Conservation (phyloP, 257 asterid species). For the Cynanchum wilfordii region DNA sequence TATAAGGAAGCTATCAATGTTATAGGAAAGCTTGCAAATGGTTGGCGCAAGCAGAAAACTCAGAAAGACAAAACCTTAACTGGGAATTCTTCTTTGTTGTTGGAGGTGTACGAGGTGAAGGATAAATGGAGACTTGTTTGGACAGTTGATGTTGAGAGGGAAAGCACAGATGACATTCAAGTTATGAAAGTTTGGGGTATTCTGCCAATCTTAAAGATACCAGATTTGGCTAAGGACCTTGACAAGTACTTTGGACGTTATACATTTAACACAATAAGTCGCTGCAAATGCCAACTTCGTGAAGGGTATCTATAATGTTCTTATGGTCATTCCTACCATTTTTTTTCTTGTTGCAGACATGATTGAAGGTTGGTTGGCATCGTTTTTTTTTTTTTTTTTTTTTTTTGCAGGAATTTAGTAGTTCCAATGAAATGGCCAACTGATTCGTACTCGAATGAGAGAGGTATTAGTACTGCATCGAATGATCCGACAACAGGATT, state of each 20-base stretch:
- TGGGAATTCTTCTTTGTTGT: slow-evolving; percentile 21
- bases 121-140: slow-evolving; percentile 36
- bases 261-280: slow-evolving; percentile 10
- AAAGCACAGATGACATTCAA: slow-evolving; percentile 23
- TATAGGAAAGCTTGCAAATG: slow-evolving; percentile 45
- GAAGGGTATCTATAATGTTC: slow-evolving; percentile 22
- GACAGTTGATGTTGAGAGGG: slow-evolving; percentile 39
- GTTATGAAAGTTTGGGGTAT: slow-evolving; percentile 45
- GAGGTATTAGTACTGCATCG: no score
- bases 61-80: slow-evolving; percentile 11
- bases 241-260: slow-evolving; percentile 14
- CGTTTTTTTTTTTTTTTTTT: no score
- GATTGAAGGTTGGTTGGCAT: no score
- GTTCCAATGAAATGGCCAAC: slow-evolving; percentile 25
- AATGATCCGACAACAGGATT: neutral
- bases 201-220: slow-evolving; percentile 25
- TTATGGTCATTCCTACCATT: neutral
- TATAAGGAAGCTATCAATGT: slow-evolving; percentile 33
- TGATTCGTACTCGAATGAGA: slow-evolving; percentile 1
- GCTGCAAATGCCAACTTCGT: slow-evolving; percentile 19
- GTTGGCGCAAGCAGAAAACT: slow-evolving; percentile 31
- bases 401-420: slow-evolving; percentile 19
- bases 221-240: slow-evolving; percentile 12
- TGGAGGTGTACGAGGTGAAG: slow-evolving; percentile 35
- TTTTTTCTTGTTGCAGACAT: no score